Evolutionary conservation across 345 rosid species (phyloP), one percentile per base, ranked within the genome.

Genomic region (Cardiospermum halicacabum): DNA sequence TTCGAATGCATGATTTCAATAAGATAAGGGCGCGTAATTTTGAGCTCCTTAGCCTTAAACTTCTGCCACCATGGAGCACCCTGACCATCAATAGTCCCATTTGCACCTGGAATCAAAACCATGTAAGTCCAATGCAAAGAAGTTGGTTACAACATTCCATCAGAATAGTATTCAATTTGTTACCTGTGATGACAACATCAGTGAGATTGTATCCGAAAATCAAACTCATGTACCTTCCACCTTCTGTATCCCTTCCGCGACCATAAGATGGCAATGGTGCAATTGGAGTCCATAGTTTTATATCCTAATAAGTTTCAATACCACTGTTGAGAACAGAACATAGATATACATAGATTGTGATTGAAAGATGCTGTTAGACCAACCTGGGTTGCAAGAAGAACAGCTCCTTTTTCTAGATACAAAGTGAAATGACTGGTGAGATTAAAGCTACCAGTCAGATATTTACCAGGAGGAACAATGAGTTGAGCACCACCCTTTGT

Each of bases 361-460:
- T n/a, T n/a, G n/a, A n/a, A n/a, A n/a, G n/a, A n/a, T n/a, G 63
- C 39, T 34, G 3, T 6, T 47, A 47, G 7, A n/a, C 74, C 58
- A 59, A 92, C 98, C 87, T 86, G 84, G 30, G 92, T 81, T 69
- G 94, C 98, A 50, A 93, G 89, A 80, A 93, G 62, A 67, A 83
- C 83, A 13, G 94, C 97, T 30, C 85, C 94, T 66, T 80, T 85
- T 48, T 83, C 84, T 39, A 93, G 85, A 63, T 71, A 86, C 66
- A 90, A 80, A 49, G 98, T 92, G 80, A 92, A 92, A 76, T 92
- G 85, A 67, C 93, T 89, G 51, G 93, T 89, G 68, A 92, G 89
- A 49, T 89, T 88, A 73, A 92, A 92, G 72, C 85, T 85, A 13
- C 94, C 94, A 43, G 97, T 90, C 61, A 93, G 66, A 96, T 96